Base-by-base conservation (phyloP, 2,329 filamentous ascomycete species). In the Sodiomyces alkalinus region DNA sequence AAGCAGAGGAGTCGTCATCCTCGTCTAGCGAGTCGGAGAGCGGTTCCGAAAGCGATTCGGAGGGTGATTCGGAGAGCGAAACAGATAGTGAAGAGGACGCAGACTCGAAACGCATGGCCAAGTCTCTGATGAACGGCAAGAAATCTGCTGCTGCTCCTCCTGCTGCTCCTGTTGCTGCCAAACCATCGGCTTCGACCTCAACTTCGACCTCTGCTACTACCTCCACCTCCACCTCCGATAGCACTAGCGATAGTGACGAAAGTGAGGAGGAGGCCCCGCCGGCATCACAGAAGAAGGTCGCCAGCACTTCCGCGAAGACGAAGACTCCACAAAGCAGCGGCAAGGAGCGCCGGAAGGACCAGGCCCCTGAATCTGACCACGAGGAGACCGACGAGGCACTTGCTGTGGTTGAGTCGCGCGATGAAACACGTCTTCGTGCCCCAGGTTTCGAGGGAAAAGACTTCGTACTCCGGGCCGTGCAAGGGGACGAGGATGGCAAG, bases 391-490 rank as follows among this genome's bases (percentile, higher is more conserved):
- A 60, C 23, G 47, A 57, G 37, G 55, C 59, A 2, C 53, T 55
- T 34, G 42, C 44, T 12, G 34, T 50, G 17, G n/a, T n/a, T n/a
- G n/a, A n/a, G 34, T 30, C 3, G 33, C 39, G 14, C 44, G 50
- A 26, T 50, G 51, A 11, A 39, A 48, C 22, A 28, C n/a, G n/a
- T n/a, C n/a, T n/a, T n/a, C n/a, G n/a, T n/a, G 33, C 17, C 27
- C 29, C 36, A 35, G 55, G 56, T 20, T 53, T 66, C 19, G 51
- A 67, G 19, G 54, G 54, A 9, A 67, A 62, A 5, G 60, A 67
- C 31, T 71, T 72, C 37, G 53, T 59, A 33, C 49, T 72, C 28
- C 63, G 64, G 31, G 65, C 65, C 37, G 59, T 58, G 19, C 45
- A 43, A 11, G 42, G 48, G 14, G 44, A 51, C n/a, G 52, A 56